A percentile compares a stretch with the other conserved stretches of the same genome.
phyloP scores from a whole-genome alignment of 2,329 filamentous ascomycete species.

The Arthrobotrys sinensis region DNA sequence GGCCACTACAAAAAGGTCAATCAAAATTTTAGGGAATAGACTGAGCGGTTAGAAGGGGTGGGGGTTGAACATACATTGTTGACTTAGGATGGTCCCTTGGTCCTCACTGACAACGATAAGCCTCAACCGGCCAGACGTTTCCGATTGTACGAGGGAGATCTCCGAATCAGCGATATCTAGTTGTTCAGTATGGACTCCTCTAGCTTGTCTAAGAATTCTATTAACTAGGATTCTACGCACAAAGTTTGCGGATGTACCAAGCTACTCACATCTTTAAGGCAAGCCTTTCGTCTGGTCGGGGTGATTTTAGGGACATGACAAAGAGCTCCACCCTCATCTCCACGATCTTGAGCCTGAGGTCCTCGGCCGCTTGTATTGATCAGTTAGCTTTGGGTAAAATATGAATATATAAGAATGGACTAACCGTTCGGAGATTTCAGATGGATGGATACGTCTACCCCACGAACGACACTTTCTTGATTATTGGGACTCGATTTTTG shows the following conservation, averaged over 20 bases:
- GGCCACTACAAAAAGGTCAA: neutral
- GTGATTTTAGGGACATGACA: constrained; percentile 21
- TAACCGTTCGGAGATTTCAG: constrained; percentile 6
- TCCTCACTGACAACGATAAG: constrained; percentile 31
- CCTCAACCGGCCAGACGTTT: constrained; percentile 12
- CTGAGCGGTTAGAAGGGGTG: neutral
- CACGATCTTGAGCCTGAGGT: neutral
- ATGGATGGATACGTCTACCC: constrained; percentile 19
- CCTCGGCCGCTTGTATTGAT: constrained; percentile 1
- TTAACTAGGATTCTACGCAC: neutral
- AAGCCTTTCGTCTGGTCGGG: constrained; percentile 23
- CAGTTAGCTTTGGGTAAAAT: neutral
- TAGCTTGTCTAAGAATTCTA: constrained; percentile 12
- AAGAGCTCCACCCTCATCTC: constrained; percentile 35
- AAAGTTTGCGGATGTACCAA: no score
- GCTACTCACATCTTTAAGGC: constrained; percentile 27
- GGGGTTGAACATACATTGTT: constrained; percentile 9
- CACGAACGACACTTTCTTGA: constrained; percentile 9
- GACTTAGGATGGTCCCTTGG: constrained; percentile 27
- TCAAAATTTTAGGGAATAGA: neutral
- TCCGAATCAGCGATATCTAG: constrained; percentile 30
- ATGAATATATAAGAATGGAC: neutral
- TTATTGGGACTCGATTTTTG: neutral
- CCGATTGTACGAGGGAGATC: constrained; percentile 21
- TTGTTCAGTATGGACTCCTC: constrained; percentile 21